Base-by-base conservation (phyloP, 306 rosid genomes). In the Fragaria nilgerrensis region DNA sequence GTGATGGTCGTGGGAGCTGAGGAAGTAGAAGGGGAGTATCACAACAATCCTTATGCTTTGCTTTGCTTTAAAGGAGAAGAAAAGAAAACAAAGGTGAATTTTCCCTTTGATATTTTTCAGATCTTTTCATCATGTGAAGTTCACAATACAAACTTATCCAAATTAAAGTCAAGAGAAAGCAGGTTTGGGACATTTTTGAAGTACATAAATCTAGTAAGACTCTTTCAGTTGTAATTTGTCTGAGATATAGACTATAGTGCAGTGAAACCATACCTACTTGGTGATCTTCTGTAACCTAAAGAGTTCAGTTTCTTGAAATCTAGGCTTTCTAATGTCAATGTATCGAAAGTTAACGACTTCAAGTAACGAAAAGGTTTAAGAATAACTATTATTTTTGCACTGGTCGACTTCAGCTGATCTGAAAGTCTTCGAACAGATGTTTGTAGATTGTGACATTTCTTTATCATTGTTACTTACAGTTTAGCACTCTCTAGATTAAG, bases 21-120 rank as follows among this genome's bases (percentile, higher is more conserved):
- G 72, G 91, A 90, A 58, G 90, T 94, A 61, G 98, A 94, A 71
- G 98, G 96, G 61, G 76, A 85, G 59, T 91, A 78, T 78, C 97
- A 92, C 85, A 94, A 79, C 81, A 94, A 94, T 79, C 97, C 97
- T 36, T 95, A 41, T 74, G 97, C 93, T 13, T 63, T 88, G 4
- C 70, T 95, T 29, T 87, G 75, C 82, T 94, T 88, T 73, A 72
- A 81, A 79, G 98, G 98, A 7, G 98, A 94, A 86, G 85, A 58
- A 82, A 86, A 83, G 82, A 92, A 78, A 78, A 95, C 97, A 15
- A 92, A 89, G 97, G 98, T 92, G 73, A 73, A 48, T 22, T 64
- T 74, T 68, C 37, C 53, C 55, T 55, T 71, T 68, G 41, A 29
- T 27, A 27, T 11, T 34, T 62, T 1, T 45, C n/a, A 7, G 61